Conservation (phyloP, 495 filamentous ascomycete genomes). For the Penicillium silybi region DNA sequence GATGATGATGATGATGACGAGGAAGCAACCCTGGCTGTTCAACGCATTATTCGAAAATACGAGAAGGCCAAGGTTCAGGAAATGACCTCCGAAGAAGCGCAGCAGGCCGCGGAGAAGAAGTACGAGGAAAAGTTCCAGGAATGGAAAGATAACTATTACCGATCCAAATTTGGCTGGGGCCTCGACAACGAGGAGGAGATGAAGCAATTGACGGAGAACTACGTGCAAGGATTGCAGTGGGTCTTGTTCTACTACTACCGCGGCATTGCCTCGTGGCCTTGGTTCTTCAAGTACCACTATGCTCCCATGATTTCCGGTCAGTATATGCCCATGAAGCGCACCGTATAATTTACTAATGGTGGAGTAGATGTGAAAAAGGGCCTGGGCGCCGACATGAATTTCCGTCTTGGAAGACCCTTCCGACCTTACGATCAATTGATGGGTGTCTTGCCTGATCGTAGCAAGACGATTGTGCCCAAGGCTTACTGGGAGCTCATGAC, state of each 20-base stretch:
- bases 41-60: slow-evolving; percentile 81
- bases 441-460: slow-evolving; percentile 95
- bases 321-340: slow-evolving; percentile 4
- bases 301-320: slow-evolving; percentile 90
- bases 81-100: slow-evolving; percentile 69
- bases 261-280: slow-evolving; percentile 96
- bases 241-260: slow-evolving; percentile 97
- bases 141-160: slow-evolving; percentile 95
- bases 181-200: slow-evolving; percentile 78
- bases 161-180: slow-evolving; percentile 86
- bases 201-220: slow-evolving; percentile 84
- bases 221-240: slow-evolving; percentile 97
- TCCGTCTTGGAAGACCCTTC: slow-evolving; percentile 91
- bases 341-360: slow-evolving; percentile 7
- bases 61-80: slow-evolving; percentile 86
- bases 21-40: slow-evolving; percentile 76
- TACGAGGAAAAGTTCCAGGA: slow-evolving; percentile 82
- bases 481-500: slow-evolving; percentile 94
- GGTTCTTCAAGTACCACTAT: slow-evolving; percentile 97
- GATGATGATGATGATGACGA: slow-evolving; percentile 77
- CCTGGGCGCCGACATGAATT: slow-evolving; percentile 81
- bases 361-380: slow-evolving; percentile 75
- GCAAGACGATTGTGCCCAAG: slow-evolving; percentile 87
- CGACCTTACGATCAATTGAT: slow-evolving; percentile 94
- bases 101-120: slow-evolving; percentile 69